Conservation (phyloP, 1,139 yeast species). For the Arxiozyma bovina region DNA sequence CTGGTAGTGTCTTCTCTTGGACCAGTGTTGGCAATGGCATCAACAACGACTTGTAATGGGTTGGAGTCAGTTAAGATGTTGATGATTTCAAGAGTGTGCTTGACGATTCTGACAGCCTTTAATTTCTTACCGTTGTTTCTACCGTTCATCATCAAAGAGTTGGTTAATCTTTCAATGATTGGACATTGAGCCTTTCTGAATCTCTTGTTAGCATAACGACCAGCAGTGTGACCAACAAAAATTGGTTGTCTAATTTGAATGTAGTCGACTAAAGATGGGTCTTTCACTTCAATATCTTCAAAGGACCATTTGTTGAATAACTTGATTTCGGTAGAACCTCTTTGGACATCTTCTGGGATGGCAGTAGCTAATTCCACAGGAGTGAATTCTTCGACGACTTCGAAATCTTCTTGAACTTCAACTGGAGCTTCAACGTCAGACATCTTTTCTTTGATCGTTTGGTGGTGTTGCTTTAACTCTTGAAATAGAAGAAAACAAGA, state of each 20-base stretch:
- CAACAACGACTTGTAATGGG: conserved; percentile 99
- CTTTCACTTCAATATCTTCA: conserved; percentile 95
- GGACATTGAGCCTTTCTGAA: conserved; percentile 99
- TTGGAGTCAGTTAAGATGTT: conserved; percentile 96
- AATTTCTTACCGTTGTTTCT: conserved; percentile 99
- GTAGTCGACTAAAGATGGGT: conserved; percentile 97
- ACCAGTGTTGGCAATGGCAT: conserved; percentile 99
- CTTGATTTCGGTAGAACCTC: conserved; percentile 93
- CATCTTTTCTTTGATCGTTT: conserved; percentile 21
- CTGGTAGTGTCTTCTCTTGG: conserved; percentile 99
- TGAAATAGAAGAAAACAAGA: no score
- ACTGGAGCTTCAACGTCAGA: conserved; percentile 42
- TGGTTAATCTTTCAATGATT: conserved; percentile 97
- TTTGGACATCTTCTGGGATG: conserved; percentile 94
- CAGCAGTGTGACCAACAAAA: conserved; percentile 98
- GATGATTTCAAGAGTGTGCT: conserved; percentile 98
- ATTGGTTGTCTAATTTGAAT: conserved; percentile 96
- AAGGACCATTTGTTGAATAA: conserved; percentile 99
- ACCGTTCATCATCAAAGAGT: conserved; percentile 99
- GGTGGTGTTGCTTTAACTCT: conserved; percentile 4
- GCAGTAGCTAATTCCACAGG: conserved; percentile 84
- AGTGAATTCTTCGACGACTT: conserved; percentile 60
- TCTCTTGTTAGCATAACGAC: conserved; percentile 99
- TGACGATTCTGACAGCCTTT: conserved; percentile 99
- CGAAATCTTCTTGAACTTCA: conserved; percentile 54